Percentiles rank a stretch among this genome's conserved stretches.
Evolutionary conservation across 768 basidiomycete species (phyloP).

Genomic region (Leccinum aurantiacum): DNA sequence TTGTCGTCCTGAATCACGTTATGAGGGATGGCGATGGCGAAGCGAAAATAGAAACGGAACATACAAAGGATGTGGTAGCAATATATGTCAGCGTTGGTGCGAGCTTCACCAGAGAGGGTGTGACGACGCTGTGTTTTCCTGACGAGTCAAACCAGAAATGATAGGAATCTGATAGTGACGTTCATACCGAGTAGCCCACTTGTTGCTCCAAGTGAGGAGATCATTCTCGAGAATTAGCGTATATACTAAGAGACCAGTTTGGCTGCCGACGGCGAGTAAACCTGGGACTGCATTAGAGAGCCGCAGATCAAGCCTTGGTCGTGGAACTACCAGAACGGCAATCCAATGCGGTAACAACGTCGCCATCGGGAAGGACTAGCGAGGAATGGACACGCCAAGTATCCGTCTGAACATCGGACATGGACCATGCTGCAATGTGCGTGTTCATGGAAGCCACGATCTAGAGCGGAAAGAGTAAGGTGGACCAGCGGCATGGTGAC

Average conservation of each 20-base stretch:
- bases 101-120: conserved; percentile 56
- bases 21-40: conserved; percentile 4
- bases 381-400: conserved; percentile 84
- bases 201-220: conserved; percentile 78
- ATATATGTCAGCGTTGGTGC: conserved; percentile 79
- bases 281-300: conserved; percentile 48
- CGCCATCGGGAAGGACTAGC: conserved; percentile 57
- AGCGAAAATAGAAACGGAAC: conserved; percentile 25
- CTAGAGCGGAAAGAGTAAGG: conserved; percentile 39
- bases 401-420: conserved; percentile 61
- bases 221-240: conserved; percentile 79
- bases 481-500: conserved; percentile 1
- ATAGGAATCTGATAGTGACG: not conserved
- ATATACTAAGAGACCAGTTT: conserved; percentile 64
- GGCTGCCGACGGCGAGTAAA: conserved; percentile 68
- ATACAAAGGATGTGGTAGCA: conserved; percentile 59
- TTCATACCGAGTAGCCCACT: conserved; percentile 68
- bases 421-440: conserved; percentile 76
- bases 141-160: conserved; percentile 12
- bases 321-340: conserved; percentile 64
- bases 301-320: not conserved
- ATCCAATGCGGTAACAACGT: conserved; percentile 61
- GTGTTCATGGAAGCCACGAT: conserved; percentile 70
- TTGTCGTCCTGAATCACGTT: conserved; percentile 49
- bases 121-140: conserved; percentile 40